phyloP scores from a whole-genome alignment of 2,329 filamentous ascomycete species.

The Chaetomium sp. region DNA sequence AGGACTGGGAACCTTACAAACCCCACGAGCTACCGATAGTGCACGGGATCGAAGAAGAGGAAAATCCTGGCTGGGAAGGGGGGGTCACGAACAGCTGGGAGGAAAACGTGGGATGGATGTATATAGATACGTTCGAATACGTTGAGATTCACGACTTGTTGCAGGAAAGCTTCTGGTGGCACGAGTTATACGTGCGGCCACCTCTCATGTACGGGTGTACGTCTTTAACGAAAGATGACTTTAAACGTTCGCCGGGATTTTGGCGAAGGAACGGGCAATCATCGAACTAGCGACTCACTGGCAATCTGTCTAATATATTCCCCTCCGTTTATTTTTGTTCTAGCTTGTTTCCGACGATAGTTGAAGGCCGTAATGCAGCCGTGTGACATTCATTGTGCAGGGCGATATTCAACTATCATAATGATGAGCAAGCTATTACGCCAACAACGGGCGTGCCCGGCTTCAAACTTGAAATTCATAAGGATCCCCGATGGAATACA shows the following conservation, averaged over 20 bases:
- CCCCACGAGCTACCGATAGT: background rate
- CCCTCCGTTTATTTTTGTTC: too few species aligned
- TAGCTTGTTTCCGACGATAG: too few species aligned
- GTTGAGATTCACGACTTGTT: background rate
- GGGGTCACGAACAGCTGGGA: background rate
- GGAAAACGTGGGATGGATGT: background rate
- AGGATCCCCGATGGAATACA: too few species aligned
- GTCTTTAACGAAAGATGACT: too few species aligned
- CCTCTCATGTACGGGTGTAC: background rate
- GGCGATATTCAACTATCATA: too few species aligned
- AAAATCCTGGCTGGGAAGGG: background rate
- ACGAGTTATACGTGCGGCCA: background rate
- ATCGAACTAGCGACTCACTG: background rate
- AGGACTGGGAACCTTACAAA: background rate
- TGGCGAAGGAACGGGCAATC: background rate
- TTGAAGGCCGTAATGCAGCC: too few species aligned
- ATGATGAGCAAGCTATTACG: too few species aligned
- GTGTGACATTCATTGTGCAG: too few species aligned
- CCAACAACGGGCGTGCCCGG: too few species aligned
- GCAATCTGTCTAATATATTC: too few species aligned
- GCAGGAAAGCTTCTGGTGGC: background rate
- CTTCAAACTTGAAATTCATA: too few species aligned
- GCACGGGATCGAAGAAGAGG: background rate
- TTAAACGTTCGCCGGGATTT: background rate
- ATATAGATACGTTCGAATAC: background rate